Base-by-base conservation (phyloP, 2,329 filamentous ascomycete species). In the Cladorrhinum sp. region DNA sequence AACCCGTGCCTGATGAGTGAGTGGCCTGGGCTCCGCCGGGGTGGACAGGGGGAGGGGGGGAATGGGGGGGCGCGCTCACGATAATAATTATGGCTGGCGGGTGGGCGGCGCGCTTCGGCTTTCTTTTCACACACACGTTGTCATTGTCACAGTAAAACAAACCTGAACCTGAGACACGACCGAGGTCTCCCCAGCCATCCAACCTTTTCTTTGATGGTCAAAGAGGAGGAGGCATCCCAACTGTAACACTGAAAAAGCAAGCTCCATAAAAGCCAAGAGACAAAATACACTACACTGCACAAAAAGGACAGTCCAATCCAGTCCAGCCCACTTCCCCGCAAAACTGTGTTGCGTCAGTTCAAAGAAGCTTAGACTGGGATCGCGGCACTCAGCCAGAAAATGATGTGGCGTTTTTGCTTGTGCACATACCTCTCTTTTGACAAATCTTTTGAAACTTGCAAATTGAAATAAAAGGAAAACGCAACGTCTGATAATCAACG, bases 131-230 rank as follows among this genome's bases (percentile, higher is more conserved):
- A 10, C 10, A 5, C 5, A 10, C 26, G 4, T 30, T 30, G 26
- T 30, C 2, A 55, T 54, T 14, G 50, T 57, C 58, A 55, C 48
- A 63, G n/a, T n/a, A n/a, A n/a, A n/a, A n/a, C n/a, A n/a, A n/a
- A 51, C 24, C 24, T 36, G 49, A 28, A 49, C 21, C 55, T 50
- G 49, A 55, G 55, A 55, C 59, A 55, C 8, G 28, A 36, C 33
- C 33, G 3, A 9, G 33, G 3, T 3, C 4, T 10, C 12, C 33
- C 33, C 33, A 36, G 12, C 33, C 12, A n/a, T n/a, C n/a, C n/a
- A n/a, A n/a, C n/a, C n/a, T n/a, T n/a, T n/a, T n/a, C n/a, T n/a
- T n/a, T n/a, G n/a, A n/a, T n/a, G n/a, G n/a, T n/a, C n/a, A n/a
- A n/a, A n/a, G n/a, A n/a, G n/a, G n/a, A n/a, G n/a, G n/a, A n/a